Conservation (phyloP, 2,329 filamentous ascomycete species). For the Phialocephala sp. region DNA sequence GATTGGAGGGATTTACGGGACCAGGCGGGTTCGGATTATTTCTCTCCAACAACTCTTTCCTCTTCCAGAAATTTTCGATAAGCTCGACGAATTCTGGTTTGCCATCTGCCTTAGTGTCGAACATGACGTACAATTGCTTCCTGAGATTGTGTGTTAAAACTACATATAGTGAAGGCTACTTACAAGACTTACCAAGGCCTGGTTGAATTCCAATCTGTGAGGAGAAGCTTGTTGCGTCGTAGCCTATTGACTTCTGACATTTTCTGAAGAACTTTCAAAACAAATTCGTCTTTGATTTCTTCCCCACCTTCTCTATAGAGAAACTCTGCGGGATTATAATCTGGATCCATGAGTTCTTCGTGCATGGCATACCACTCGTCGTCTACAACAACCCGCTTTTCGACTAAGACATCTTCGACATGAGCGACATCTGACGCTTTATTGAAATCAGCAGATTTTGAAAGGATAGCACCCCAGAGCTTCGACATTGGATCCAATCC, state of each 20-base stretch:
- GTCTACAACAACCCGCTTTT: conserved; percentile 24
- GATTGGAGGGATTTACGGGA: conserved; percentile 11
- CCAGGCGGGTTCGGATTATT: not conserved
- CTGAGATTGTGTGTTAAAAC: conserved; percentile 1
- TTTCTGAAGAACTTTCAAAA: conserved; percentile 3
- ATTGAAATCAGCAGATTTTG: conserved; percentile 41
- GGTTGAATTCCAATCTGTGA: conserved; percentile 31
- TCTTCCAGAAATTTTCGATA: conserved; percentile 13
- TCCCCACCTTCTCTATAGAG: not conserved
- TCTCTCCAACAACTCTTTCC: not conserved
- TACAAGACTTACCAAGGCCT: conserved; percentile 25
- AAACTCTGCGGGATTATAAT: not conserved
- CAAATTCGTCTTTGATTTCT: not conserved
- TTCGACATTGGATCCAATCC: conserved; percentile 23
- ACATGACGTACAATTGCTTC: conserved; percentile 29
- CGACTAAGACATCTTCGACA: conserved; percentile 29
- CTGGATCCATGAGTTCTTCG: not conserved
- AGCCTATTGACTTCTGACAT: conserved; percentile 25
- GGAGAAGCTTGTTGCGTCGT: conserved; percentile 26
- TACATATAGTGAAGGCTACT: not conserved
- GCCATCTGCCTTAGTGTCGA: conserved; percentile 20
- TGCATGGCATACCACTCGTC: conserved; percentile 20
- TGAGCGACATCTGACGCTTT: conserved; percentile 16
- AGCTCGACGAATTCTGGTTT: conserved; percentile 14
- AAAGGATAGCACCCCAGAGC: conserved; percentile 37